These are phyloP conservation scores for Pythium brassicae DNA, from an alignment of 352 stramenopile species.

Conservation along the genomic window DNA sequence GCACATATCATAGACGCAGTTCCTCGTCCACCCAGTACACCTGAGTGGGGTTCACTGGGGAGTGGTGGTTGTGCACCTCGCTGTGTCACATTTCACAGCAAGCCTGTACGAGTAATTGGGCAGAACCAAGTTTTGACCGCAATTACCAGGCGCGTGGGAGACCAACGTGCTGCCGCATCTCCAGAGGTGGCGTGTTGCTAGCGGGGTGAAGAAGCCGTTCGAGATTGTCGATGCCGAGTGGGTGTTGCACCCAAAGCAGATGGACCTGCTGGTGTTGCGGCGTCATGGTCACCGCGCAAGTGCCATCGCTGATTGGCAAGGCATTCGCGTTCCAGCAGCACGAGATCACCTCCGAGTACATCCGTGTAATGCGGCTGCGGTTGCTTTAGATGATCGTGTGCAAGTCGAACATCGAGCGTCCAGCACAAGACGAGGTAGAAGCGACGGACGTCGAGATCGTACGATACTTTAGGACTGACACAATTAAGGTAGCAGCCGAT, in stretches of 20 bases:
- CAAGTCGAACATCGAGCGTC: neutral
- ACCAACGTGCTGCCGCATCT: neutral
- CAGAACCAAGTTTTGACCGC: neutral
- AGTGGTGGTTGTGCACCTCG: neutral
- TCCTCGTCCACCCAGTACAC: neutral
- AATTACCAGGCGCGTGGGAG: neutral
- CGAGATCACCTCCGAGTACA: neutral
- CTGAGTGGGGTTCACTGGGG: neutral
- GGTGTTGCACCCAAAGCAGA: neutral
- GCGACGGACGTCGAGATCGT: neutral
- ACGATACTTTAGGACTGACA: neutral
- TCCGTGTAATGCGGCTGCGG: neutral
- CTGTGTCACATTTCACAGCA: neutral
- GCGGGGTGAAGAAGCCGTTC: neutral
- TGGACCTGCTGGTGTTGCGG: neutral
- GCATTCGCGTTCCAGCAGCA: neutral
- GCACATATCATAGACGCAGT: neutral
- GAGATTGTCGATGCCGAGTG: neutral
- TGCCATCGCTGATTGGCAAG: neutral
- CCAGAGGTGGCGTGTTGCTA: neutral
- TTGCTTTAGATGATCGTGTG: neutral
- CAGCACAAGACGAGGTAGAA: neutral
- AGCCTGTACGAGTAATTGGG: neutral
- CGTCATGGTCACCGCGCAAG: neutral
- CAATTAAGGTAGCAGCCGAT: neutral